phyloP scores from a whole-genome alignment of 2,329 filamentous ascomycete genomes.

The Daldinia sp. region DNA sequence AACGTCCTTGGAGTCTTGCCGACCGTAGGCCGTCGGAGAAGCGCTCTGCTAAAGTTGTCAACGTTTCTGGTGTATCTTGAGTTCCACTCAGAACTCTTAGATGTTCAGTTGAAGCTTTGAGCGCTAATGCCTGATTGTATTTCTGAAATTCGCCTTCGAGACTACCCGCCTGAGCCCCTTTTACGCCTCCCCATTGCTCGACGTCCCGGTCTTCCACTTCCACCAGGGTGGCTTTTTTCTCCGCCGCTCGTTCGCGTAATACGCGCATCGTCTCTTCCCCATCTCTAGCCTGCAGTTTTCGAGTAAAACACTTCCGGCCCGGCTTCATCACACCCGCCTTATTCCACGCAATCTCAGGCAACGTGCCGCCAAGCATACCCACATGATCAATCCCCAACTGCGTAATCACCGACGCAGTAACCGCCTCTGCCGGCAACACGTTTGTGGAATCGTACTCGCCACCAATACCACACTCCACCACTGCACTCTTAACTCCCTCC shows the following conservation, averaged over 20 bases:
- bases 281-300: slow-evolving; percentile 60
- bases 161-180: slow-evolving; percentile 42
- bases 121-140: slow-evolving; percentile 66
- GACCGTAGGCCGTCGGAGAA: slow-evolving; percentile 71
- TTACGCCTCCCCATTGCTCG: slow-evolving; percentile 53
- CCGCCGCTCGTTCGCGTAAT: slow-evolving; percentile 64
- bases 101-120: slow-evolving; percentile 65
- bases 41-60: slow-evolving; percentile 54
- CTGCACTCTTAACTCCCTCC: slow-evolving; percentile 78
- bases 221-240: slow-evolving; percentile 59
- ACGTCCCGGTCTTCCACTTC: slow-evolving; percentile 53
- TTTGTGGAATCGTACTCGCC: slow-evolving; percentile 95
- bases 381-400: slow-evolving; percentile 88
- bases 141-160: slow-evolving; percentile 64
- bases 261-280: slow-evolving; percentile 52
- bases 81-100: slow-evolving; percentile 49
- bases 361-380: slow-evolving; percentile 78
- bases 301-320: slow-evolving; percentile 68
- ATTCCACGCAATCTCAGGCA: slow-evolving; percentile 87
- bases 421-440: slow-evolving; percentile 69
- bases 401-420: slow-evolving; percentile 77
- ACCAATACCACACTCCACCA: slow-evolving; percentile 93
- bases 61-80: slow-evolving; percentile 8
- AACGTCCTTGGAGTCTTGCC: slow-evolving; percentile 77
- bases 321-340: slow-evolving; percentile 87